Base-by-base conservation (phyloP, 495 filamentous ascomycete species). In the Chaetomidium leptoderma region DNA sequence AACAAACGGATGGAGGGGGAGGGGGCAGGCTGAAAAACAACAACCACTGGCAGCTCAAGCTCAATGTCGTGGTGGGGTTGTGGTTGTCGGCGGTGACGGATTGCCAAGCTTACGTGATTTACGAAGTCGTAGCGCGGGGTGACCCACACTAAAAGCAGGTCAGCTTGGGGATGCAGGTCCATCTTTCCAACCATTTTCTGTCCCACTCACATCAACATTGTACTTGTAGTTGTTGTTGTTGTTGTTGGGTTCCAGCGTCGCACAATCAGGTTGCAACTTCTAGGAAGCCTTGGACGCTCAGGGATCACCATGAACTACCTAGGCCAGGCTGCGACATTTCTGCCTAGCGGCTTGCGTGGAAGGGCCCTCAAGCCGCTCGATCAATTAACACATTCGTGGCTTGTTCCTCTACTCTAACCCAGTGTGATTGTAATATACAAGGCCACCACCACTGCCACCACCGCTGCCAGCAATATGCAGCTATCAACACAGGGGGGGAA, bases 391-490 rank as follows among this genome's bases (percentile, higher is more conserved):
- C 45, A 52, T 44, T 21, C 32, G 9, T 24, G 1, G 21, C 32
- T 57, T 37, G 44, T 58, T 43, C 46, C 62, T 68, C 65, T 68
- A 63, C 61, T 66, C 66, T 65, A 66, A 57, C 66, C 61, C 58
- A 42, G 40, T 65, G 63, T 66, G 58, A 52, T 66, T 26, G 52
- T 68, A 68, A 61, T 68, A 59, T 68, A 68, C 67, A 70, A 57
- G 47, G 63, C 58, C 60, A 49, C 36, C 53, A 30, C 53, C n/a
- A n/a, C n/a, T n/a, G n/a, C n/a, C n/a, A n/a, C n/a, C n/a, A n/a
- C n/a, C n/a, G n/a, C 57, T 19, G 10, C 39, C 51, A n/a, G 57
- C 45, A 58, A 68, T 63, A 59, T 63, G 55, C 55, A 58, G 58
- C 42, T 63, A 63, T 63, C 48, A 64, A 63, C 54, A 67, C 60